phyloP scores from a whole-genome alignment of 495 filamentous ascomycete species.

The Letharia lupina region DNA sequence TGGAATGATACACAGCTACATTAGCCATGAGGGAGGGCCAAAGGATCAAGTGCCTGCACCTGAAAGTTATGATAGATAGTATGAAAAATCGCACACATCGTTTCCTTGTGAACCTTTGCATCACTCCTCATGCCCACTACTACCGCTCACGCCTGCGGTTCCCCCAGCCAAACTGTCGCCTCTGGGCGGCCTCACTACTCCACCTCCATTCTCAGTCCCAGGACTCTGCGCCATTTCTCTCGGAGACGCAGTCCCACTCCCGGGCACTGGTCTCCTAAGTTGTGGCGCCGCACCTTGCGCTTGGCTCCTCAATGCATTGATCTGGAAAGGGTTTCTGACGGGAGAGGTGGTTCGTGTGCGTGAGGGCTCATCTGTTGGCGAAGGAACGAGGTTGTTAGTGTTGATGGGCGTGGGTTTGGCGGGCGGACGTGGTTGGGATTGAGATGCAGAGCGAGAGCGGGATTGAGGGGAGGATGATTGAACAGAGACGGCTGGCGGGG shows the following conservation, averaged over 20 bases:
- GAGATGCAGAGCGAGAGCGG: not conserved
- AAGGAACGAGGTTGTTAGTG: not conserved
- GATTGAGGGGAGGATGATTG: not conserved
- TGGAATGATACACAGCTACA: not conserved
- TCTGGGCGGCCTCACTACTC: slow-evolving; percentile 16
- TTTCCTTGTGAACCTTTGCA: not conserved
- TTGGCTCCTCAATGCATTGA: slow-evolving; percentile 22
- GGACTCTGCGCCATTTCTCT: slow-evolving; percentile 7
- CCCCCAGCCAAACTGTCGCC: slow-evolving; percentile 16
- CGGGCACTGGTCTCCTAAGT: slow-evolving; percentile 19
- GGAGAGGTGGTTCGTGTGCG: slow-evolving; percentile 12
- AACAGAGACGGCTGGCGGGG: slow-evolving; percentile 3
- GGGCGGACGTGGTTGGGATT: slow-evolving; percentile 2
- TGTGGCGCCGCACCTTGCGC: slow-evolving; percentile 20
- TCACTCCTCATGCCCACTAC: not conserved
- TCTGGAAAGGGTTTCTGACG: slow-evolving; percentile 20
- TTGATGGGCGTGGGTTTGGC: slow-evolving; percentile 2
- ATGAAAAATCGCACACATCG: not conserved
- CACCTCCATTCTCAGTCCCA: not conserved
- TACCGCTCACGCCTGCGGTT: not conserved
- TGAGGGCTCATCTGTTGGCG: slow-evolving; percentile 12
- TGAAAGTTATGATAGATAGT: not conserved
- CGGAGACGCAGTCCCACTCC: slow-evolving; percentile 17
- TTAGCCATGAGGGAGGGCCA: not conserved
- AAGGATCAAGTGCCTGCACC: slow-evolving; percentile 2